Base-by-base conservation (phyloP, 441 rosid species). In the Pelargonium australe region DNA sequence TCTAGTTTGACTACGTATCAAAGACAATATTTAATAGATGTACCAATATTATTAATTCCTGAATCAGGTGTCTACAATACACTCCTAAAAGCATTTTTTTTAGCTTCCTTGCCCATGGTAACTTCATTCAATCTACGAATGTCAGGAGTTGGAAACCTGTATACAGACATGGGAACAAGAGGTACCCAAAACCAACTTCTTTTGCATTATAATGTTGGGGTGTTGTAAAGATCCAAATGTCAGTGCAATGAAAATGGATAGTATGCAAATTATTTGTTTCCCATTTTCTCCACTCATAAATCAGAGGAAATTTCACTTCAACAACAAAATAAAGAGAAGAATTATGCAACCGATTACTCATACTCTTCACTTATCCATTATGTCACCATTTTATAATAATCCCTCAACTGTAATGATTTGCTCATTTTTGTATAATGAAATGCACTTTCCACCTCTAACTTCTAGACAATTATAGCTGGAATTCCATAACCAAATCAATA, bases 31-130 rank as follows among this genome's bases (percentile, higher is more conserved):
- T 25, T 7, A 61, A 3, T 61, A 23, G 40, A 61, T 25, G 37
- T 34, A 61, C 7, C 64, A 61, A 61, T 23, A 16, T 3, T 11
- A 61, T 7, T 61, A 61, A 7, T 23, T 61, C 7, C 7, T 60
- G 64, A 61, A 12, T 14, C 10, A 60, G n/a, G 63, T 10, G 25
- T 58, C 25, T 19, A 25, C 64, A 10, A n/a, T 11, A 23, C 14
- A 61, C 64, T 61, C 63, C 25, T 31, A 13, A 11, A 61, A 61
- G 40, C 28, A 61, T 25, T 20, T 20, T 17, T 23, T 60, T 40
- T 7, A 40, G 63, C 37, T 60, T 60, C 63, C 23, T 23, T 60
- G 63, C 63, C 63, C 34, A 60, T 23, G 28, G 63, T 31, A 10
- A 61, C 40, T 11, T 20, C 11, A 60, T 23, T 13, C 37, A 34